Evolutionary conservation across 2,329 filamentous ascomycete species (phyloP), one percentile per base, ranked within the genome.

Genomic region (Diatrype stigma): DNA sequence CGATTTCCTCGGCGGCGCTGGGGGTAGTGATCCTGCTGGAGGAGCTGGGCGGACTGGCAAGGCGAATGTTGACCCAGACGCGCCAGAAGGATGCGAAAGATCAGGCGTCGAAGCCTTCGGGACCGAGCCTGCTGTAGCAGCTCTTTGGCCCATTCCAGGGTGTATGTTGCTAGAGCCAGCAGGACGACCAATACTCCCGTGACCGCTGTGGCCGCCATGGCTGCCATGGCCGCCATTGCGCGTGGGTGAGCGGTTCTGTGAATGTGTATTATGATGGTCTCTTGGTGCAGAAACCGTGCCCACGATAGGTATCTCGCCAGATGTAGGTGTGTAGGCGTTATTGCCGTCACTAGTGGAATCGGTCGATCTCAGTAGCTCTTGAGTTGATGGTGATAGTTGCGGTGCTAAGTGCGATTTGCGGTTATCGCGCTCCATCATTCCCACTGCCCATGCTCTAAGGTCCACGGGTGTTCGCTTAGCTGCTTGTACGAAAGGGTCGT

Each of bases 401-500:
- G 91, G 90, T 16, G 86, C 89, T 35, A 96, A 80, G 67, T 96
- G 93, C 26, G 92, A 96, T 70, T 96, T 96, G 67, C 94, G 89
- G 70, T 96, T 96, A 70, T 96, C 89, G 61, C 87, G 85, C 67
- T 96, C 92, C 83, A 97, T 93, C 77, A 97, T 82, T 63, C 89
- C 86, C 46, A 96, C 84, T 21, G 94, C 93, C 94, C 94, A 99
- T 56, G 91, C 89, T 69, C 89, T 84, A 32, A 99, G 79, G 67
- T 99, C 88, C 47, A 99, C 94, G 1, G 94, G 94, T 1, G 94
- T 99, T 60, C 93, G 84, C 76, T 97, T 97, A 46, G 94, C 94
- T 48, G 94, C 94, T 71, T 96, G 91, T 19, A 99, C 84, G 70
- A 99, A 99, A 3, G 91, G 85, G 66, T 99, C 94, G 55, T 87